Conservation (phyloP, 129 eudicot genomes). For the Helianthus tuberosus region DNA sequence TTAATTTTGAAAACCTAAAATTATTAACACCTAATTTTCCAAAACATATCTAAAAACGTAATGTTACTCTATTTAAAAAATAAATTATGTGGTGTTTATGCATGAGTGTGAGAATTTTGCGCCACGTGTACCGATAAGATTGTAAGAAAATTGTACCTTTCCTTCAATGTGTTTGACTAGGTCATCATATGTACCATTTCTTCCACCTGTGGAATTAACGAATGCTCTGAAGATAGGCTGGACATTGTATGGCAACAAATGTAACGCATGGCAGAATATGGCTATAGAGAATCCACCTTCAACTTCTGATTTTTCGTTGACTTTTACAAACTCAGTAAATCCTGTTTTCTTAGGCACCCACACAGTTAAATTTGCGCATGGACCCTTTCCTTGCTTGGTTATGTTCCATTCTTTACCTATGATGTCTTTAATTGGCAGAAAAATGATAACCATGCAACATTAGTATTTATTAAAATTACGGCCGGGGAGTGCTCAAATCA, state of each 20-base stretch:
- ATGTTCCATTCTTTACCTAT: background rate
- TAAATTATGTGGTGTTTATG: no score
- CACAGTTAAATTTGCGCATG: background rate
- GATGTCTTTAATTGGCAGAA: background rate
- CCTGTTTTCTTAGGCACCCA: conserved; percentile 4
- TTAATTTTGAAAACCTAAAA: no score
- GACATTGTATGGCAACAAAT: background rate
- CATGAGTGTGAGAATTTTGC: no score
- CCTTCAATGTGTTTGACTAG: background rate
- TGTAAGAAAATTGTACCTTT: background rate
- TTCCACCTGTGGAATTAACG: background rate
- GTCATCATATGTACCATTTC: background rate
- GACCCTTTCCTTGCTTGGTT: background rate
- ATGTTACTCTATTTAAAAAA: no score
- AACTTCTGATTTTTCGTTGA: background rate
- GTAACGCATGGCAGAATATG: background rate
- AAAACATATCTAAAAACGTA: no score
- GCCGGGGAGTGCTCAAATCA: no score
- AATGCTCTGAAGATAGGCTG: background rate
- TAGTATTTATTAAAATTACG: background rate
- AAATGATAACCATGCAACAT: background rate
- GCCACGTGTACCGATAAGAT: no score
- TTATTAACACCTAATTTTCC: no score
- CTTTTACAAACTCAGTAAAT: background rate
- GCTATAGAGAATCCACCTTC: background rate